Conservation (phyloP, 257 asterid genomes). For the Ballota nigra region DNA sequence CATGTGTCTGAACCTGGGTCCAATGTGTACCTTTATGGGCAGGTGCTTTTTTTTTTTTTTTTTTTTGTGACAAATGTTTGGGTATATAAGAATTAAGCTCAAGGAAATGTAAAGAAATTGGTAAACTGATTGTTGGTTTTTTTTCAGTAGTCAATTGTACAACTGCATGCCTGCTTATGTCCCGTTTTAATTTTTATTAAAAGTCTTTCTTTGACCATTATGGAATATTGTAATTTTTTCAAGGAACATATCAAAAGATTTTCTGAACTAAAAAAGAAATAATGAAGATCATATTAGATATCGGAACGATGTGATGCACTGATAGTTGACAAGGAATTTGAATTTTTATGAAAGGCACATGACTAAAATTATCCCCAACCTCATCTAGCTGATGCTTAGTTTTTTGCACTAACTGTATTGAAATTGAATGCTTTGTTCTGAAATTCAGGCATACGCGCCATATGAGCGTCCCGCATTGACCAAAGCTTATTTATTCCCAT, state of each 20-base stretch:
- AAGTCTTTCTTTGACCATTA: neutral
- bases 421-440: conserved; percentile 20
- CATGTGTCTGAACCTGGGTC: neutral
- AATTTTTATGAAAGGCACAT: neutral
- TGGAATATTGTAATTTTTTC: neutral
- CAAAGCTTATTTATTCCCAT: conserved; percentile 80
- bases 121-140: neutral
- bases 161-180: neutral
- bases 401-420: neutral
- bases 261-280: neutral
- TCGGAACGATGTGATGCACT: neutral
- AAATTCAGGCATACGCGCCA: conserved; percentile 76
- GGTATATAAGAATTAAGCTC: neutral
- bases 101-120: neutral
- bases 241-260: neutral
- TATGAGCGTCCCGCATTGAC: conserved; percentile 98
- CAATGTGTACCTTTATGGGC: neutral
- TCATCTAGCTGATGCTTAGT: neutral
- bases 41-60: neutral
- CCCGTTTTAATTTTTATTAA: neutral
- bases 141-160: neutral
- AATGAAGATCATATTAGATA: conserved; percentile 8
- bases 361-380: neutral
- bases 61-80: neutral
- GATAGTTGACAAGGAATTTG: neutral